Conservation (phyloP, 768 basidiomycete species). For the Tephrocybe sp. region DNA sequence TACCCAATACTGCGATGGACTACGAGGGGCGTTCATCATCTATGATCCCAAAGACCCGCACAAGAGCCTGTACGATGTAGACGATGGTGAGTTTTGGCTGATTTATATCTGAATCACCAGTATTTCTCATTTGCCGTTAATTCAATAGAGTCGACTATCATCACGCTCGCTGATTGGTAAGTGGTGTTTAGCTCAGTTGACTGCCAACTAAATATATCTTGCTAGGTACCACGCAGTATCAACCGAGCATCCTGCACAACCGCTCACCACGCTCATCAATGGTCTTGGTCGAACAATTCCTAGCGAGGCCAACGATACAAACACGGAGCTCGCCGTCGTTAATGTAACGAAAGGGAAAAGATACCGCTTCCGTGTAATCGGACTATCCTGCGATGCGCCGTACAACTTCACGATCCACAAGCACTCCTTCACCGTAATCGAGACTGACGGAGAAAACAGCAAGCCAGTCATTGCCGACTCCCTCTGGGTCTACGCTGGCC, state of each 20-base stretch:
- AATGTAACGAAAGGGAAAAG: conserved; percentile 31
- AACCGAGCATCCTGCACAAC: conserved; percentile 4
- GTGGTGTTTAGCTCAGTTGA: not conserved
- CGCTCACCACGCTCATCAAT: conserved; percentile 30
- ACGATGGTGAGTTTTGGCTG: conserved; percentile 3
- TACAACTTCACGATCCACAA: conserved; percentile 45
- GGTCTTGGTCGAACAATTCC: conserved; percentile 34
- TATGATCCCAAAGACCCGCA: conserved; percentile 33
- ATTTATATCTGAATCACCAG: not conserved
- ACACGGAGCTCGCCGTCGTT: conserved; percentile 30
- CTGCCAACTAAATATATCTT: not conserved
- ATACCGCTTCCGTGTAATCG: conserved; percentile 37
- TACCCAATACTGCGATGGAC: conserved; percentile 35
- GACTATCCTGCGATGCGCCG: conserved; percentile 30
- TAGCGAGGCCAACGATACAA: conserved; percentile 14
- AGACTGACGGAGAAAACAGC: conserved; percentile 45
- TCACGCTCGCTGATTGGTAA: conserved; percentile 11
- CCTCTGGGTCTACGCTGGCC: conserved; percentile 17
- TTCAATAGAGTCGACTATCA: conserved; percentile 10
- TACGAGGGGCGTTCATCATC: conserved; percentile 30
- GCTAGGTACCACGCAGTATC: conserved; percentile 1
- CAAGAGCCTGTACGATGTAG: conserved; percentile 28
- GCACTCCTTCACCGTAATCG: conserved; percentile 49
- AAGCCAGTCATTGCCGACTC: conserved; percentile 41
- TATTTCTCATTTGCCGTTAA: not conserved